These are phyloP conservation scores for Apiospora rasikravindrae DNA, from an alignment of 2,329 filamentous ascomycete genomes.

Conservation along the genomic window DNA sequence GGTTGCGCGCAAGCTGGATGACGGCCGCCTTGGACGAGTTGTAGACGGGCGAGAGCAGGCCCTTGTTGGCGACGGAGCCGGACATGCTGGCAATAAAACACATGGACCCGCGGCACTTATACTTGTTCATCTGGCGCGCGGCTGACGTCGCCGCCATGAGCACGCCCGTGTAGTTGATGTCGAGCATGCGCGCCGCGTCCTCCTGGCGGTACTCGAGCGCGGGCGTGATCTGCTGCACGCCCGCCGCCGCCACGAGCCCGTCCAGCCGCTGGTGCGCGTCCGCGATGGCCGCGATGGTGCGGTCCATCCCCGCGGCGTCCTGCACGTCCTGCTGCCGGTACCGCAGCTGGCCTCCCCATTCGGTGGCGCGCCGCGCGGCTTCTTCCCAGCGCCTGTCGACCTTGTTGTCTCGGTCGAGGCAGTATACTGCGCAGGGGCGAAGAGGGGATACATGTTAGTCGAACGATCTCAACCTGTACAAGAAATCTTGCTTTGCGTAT, in stretches of 20 bases:
- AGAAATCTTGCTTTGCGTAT: constrained; percentile 29
- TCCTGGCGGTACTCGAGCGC: constrained; percentile 69
- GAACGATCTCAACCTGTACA: no score
- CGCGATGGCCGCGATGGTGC: constrained; percentile 63
- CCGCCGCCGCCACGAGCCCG: constrained; percentile 72
- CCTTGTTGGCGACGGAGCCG: constrained; percentile 58
- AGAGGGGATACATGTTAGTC: background rate
- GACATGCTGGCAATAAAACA: constrained; percentile 64
- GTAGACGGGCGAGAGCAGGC: constrained; percentile 70
- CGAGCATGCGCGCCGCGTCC: constrained; percentile 65
- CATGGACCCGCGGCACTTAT: constrained; percentile 58
- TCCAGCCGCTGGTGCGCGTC: constrained; percentile 66
- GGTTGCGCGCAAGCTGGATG: constrained; percentile 64
- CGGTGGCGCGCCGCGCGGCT: constrained; percentile 64
- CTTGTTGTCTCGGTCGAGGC: constrained; percentile 56
- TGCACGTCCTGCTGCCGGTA: constrained; percentile 73
- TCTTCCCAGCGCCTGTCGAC: constrained; percentile 63
- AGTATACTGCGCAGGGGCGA: constrained; percentile 53
- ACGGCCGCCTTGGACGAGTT: constrained; percentile 71
- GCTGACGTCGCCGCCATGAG: constrained; percentile 74
- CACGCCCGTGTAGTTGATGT: constrained; percentile 73
- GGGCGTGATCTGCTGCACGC: constrained; percentile 70
- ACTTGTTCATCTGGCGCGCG: constrained; percentile 65
- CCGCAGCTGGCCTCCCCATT: constrained; percentile 67
- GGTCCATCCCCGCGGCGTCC: constrained; percentile 63